Evolutionary conservation across 768 basidiomycete genomes (phyloP).

Genomic region (Lepiota venenata): DNA sequence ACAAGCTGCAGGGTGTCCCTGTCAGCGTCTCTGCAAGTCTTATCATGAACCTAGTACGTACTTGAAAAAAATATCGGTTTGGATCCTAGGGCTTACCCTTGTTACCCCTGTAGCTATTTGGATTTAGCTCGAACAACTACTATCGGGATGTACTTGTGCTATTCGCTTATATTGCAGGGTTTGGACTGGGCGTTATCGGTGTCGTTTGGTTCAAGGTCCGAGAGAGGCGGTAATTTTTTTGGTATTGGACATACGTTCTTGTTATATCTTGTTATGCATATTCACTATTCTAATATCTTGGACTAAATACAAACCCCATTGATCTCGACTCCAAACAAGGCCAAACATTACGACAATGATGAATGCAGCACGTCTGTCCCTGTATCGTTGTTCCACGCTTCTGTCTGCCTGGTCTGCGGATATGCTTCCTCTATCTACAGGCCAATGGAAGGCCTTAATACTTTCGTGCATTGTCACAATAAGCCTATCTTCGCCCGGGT

Average conservation of each 20-base stretch:
- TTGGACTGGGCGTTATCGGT: constrained; percentile 66
- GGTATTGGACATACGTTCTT: background rate
- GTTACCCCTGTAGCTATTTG: constrained; percentile 62
- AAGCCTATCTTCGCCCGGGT: background rate
- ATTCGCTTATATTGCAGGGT: constrained; percentile 83
- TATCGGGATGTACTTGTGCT: constrained; percentile 87
- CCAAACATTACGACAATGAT: constrained; percentile 1
- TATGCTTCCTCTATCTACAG: background rate
- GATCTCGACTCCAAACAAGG: background rate
- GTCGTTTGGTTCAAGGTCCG: constrained; percentile 76
- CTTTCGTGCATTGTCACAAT: constrained; percentile 1
- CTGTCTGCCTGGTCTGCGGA: constrained; percentile 1
- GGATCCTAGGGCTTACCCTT: constrained; percentile 1
- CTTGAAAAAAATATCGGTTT: background rate
- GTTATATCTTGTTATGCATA: background rate
- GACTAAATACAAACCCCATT: background rate
- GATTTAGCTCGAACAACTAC: constrained; percentile 78
- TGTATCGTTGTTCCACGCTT: background rate
- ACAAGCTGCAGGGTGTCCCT: constrained; percentile 77
- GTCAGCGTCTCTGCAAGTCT: constrained; percentile 74
- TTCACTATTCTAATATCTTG: background rate
- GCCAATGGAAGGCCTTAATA: background rate
- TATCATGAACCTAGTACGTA: constrained; percentile 80
- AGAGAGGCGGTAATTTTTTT: constrained; percentile 60
- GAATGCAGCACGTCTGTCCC: background rate